Evolutionary conservation across 306 rosid genomes (phyloP), one percentile per base, ranked within the genome.

Genomic region (Quercus alba): DNA sequence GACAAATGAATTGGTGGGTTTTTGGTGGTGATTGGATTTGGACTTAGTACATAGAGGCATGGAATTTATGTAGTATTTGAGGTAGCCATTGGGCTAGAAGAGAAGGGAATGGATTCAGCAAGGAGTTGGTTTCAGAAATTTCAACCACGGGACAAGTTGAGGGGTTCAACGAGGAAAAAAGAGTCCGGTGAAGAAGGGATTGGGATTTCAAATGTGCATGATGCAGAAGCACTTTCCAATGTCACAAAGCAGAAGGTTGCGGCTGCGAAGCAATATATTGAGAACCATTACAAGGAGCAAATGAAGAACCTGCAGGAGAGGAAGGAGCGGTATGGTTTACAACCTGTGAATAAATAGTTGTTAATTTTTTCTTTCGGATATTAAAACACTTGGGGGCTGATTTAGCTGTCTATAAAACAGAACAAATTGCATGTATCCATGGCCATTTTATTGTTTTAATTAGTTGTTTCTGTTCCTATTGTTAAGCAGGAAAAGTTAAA

Each of bases 211-310:
- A 81, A 38, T 69, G 58, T 59, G 30, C 80, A 75, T 19, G 97
- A 90, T 58, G 98, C 87, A n/a, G 97, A 86, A 35, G 75, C 81
- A n/a, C 93, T 90, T 41, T 94, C 99, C 70, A 89, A 23, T 64
- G 67, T 52, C 80, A 96, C 98, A 1, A 93, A 96, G 87, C 99
- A 91, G 97, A 96, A 89, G 87, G 99, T 81, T 58, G 94, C 94
- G 0, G 98, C 94, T 1, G 98, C 99, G 3, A 96, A 96, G 81
- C 98, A 96, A 88, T 96, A 91, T 76, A 96, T 96, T 44, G 99
- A 96, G 86, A 96, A 93, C 33, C 97, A 93, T 83, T 96, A 96
- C 86, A 96, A 96, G 89, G 99, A 93, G 89, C 98, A 96, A 81
- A 93, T 87, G 98, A 96, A 91, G 90, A 93, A 77, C 76, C 90